Conservation (phyloP, 306 rosid genomes). For the Pachyrhizus erosus region DNA sequence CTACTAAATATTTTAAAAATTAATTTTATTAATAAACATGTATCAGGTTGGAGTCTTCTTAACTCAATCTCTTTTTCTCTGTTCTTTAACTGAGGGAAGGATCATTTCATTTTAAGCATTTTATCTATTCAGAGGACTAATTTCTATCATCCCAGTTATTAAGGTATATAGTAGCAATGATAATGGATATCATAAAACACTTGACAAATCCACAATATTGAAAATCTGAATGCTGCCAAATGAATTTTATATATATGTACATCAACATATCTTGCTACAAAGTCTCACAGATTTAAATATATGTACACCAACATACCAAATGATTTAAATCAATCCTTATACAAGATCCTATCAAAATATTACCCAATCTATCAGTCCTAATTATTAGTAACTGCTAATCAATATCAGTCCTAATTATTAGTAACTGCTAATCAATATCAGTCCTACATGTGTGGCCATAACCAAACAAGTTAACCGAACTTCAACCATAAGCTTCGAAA, state of each 20-base stretch:
- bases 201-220: neutral
- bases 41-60: no score
- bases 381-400: no score
- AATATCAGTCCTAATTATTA: no score
- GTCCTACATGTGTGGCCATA: neutral
- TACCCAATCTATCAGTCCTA: no score
- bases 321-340: neutral
- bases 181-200: neutral
- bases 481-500: neutral
- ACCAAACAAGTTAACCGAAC: neutral
- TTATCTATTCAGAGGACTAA: neutral
- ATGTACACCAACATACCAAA: no score
- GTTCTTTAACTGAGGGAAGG: neutral
- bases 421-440: no score
- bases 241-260: neutral
- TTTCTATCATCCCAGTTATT: neutral
- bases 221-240: neutral
- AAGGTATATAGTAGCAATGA: neutral
- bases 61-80: no score
- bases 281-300: no score
- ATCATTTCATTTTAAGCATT: neutral
- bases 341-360: neutral
- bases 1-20: no score
- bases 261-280: neutral
- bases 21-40: no score